Base-by-base conservation (phyloP, 305 asterid species). In the Solanum chacoense region DNA sequence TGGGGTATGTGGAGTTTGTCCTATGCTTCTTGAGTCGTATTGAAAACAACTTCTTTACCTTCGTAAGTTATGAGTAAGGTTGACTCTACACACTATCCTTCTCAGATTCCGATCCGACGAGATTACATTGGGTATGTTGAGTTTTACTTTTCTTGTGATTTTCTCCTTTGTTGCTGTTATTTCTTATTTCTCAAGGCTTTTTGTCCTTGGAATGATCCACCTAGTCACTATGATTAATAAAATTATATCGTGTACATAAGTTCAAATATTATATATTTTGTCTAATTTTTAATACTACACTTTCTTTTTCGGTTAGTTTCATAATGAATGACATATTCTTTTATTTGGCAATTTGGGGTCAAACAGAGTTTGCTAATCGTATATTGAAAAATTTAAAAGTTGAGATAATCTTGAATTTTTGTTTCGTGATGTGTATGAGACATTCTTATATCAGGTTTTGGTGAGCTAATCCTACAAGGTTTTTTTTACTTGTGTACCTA, bases 81-180 rank as follows among this genome's bases (percentile, higher is more conserved):
- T 14, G 20, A 45, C 59, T 45, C 8, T 45, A 45, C 7, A 45
- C 59, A 45, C 59, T 14, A 45, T 16, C 10, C n/a, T 18, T 50
- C 10, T 50, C 1, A 50, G 10, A 2, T 6, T 0, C 0, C 2
- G n/a, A 16, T 50, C 3, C 22, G n/a, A 50, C 7, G 35, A 32
- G 22, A 59, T 59, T 59, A 18, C 67, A 18, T 3, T 2, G 11
- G 11, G 2, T 55, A 55, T 55, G 67, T 0, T 0, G 24, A 18
- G 67, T 59, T 20, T 18, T 22, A 59, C 74, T 24, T 67, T 67
- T 67, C 32, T 67, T 11, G 73, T 67, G 31, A 24, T 24, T 65
- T 65, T 65, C 14, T 65, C 72, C 72, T 9, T 65, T 65, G 29
- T 9, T n/a, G 72, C 14, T 10, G 72, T 8, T 63, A 9, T n/a